These are phyloP conservation scores for Coemansia sp. DNA, from an alignment of 192 early-diverging fungal genomes.

Conservation along the genomic window DNA sequence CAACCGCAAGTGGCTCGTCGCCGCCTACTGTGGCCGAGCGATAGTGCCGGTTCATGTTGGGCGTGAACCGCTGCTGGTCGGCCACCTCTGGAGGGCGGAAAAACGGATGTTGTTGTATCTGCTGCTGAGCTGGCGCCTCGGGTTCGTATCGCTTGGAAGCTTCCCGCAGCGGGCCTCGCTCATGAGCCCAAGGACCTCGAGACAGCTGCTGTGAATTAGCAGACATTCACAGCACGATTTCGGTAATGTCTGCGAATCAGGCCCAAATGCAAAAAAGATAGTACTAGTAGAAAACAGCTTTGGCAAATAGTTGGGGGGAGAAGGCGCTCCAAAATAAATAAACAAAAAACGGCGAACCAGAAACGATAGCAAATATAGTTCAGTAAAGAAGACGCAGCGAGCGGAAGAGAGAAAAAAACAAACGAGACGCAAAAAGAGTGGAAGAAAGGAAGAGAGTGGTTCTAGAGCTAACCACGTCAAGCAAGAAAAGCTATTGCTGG, in stretches of 20 bases:
- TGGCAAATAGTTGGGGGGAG: background rate
- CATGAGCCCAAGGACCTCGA: conserved; percentile 27
- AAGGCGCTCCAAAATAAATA: background rate
- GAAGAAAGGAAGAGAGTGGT: background rate
- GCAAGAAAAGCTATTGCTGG: conserved; percentile 1
- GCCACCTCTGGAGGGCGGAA: background rate
- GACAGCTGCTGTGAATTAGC: conserved; percentile 40
- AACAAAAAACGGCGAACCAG: background rate
- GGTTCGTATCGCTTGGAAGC: background rate
- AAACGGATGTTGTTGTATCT: background rate
- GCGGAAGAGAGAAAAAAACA: background rate
- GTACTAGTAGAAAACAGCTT: background rate
- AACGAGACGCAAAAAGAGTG: background rate
- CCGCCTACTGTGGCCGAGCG: conserved; percentile 45
- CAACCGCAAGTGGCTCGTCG: conserved; percentile 23
- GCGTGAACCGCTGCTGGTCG: conserved; percentile 50
- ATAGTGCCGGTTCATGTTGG: conserved; percentile 48
- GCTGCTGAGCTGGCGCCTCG: background rate
- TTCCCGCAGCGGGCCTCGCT: conserved; percentile 34
- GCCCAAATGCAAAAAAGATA: background rate
- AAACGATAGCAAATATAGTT: background rate
- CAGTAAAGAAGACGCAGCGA: background rate
- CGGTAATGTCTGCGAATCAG: background rate
- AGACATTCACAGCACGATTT: conserved; percentile 28
- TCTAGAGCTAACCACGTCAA: background rate